These are phyloP conservation scores for Microascus cirrosus DNA, from an alignment of 2,329 filamentous ascomycete species.

Conservation along the genomic window DNA sequence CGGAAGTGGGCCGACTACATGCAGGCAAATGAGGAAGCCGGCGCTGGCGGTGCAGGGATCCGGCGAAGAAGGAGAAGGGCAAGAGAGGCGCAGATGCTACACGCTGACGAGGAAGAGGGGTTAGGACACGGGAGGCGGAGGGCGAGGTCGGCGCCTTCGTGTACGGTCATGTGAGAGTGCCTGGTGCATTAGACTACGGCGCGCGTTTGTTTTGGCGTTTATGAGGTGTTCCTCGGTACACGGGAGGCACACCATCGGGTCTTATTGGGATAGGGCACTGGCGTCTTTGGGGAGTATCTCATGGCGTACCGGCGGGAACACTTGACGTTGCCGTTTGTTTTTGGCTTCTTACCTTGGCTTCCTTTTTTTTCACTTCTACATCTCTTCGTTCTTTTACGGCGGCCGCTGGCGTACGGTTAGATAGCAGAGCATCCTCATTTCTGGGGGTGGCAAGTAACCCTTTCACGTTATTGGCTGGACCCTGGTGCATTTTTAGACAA, in stretches of 20 bases:
- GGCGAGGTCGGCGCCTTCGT: constrained; percentile 52
- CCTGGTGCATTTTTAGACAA: not conserved
- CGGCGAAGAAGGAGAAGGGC: constrained; percentile 65
- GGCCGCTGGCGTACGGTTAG: not conserved
- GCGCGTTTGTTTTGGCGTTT: not conserved
- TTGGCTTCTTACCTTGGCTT: not conserved
- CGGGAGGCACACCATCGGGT: not conserved
- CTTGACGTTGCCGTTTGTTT: not conserved
- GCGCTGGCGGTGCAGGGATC: constrained; percentile 51
- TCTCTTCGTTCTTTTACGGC: not conserved
- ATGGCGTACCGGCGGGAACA: not conserved
- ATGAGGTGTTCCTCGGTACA: not conserved
- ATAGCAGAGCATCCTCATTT: not conserved
- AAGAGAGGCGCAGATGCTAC: constrained; percentile 68
- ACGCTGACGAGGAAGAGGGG: constrained; percentile 69
- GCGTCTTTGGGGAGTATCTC: not conserved
- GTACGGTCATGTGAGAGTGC: constrained; percentile 49
- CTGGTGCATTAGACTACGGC: not conserved
- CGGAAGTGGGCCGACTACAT: constrained; percentile 90
- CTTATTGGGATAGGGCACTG: not conserved
- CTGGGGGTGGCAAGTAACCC: not conserved
- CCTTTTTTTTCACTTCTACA: not conserved
- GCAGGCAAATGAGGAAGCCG: constrained; percentile 81
- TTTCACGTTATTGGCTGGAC: not conserved
- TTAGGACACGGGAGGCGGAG: constrained; percentile 41